Percentiles rank a stretch among this genome's conserved stretches.
Conservation (phyloP, 2,329 filamentous ascomycete species). For the Penicillium sp. region DNA sequence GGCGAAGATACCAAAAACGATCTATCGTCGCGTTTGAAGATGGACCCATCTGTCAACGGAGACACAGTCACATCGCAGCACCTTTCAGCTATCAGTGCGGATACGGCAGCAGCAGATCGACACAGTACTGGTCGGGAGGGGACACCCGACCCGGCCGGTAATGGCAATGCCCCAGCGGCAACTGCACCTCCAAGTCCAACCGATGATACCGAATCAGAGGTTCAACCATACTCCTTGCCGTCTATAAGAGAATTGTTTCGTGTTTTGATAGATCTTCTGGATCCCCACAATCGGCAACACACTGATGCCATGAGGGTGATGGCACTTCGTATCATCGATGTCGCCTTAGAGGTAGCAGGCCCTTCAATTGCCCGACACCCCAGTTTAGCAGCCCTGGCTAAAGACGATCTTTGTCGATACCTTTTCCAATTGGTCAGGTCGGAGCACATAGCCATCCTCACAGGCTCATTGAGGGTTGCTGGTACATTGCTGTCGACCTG, state of each 20-base stretch:
- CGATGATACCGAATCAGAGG: slow-evolving; percentile 54
- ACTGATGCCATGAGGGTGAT: slow-evolving; percentile 96
- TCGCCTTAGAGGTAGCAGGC: slow-evolving; percentile 92
- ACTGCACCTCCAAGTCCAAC: slow-evolving; percentile 38
- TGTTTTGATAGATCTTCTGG: slow-evolving; percentile 88
- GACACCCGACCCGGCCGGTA: slow-evolving; percentile 34
- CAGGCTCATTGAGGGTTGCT: slow-evolving; percentile 88
- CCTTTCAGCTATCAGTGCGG: slow-evolving; percentile 42
- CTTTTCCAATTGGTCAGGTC: slow-evolving; percentile 95
- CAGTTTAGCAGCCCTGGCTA: slow-evolving; percentile 80
- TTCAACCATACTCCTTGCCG: slow-evolving; percentile 88
- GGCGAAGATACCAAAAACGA: slow-evolving; percentile 53
- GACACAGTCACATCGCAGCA: slow-evolving; percentile 60
- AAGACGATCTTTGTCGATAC: slow-evolving; percentile 90
- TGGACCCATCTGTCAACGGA: slow-evolving; percentile 75
- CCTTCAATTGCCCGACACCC: slow-evolving; percentile 94
- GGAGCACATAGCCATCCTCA: slow-evolving; percentile 92
- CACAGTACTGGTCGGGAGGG: slow-evolving; percentile 37
- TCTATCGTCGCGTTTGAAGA: slow-evolving; percentile 75
- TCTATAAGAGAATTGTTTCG: slow-evolving; percentile 94
- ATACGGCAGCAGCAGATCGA: slow-evolving; percentile 37
- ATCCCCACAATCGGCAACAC: slow-evolving; percentile 89
- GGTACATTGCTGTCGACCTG: slow-evolving; percentile 90
- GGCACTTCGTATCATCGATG: slow-evolving; percentile 95
- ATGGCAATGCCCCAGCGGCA: slow-evolving; percentile 33